Evolutionary conservation across 352 stramenopile species (phyloP).

Genomic region (Lagenidium giganteum): DNA sequence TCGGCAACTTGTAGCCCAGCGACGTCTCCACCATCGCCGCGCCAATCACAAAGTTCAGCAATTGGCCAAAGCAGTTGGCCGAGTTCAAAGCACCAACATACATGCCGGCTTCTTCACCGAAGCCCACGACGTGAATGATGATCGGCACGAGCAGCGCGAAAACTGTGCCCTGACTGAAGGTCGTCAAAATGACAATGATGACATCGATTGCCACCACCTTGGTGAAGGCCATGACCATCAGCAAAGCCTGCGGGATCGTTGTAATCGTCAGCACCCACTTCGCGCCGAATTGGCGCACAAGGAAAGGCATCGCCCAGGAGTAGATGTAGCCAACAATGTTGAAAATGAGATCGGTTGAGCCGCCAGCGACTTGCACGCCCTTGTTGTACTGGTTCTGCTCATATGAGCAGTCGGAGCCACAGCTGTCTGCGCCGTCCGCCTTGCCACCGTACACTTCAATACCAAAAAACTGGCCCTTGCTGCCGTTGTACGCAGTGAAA

Average conservation of each 20-base stretch:
- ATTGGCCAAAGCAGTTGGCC: conserved; percentile 61
- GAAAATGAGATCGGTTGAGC: conserved; percentile 28
- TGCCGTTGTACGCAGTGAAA: conserved; percentile 61
- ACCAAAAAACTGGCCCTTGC: conserved; percentile 59
- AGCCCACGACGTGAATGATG: conserved; percentile 59
- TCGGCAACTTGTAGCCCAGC: conserved; percentile 55
- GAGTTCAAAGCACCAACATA: conserved; percentile 74
- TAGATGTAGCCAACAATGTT: conserved; percentile 40
- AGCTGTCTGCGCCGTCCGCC: conserved; percentile 28
- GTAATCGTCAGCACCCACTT: conserved; percentile 25
- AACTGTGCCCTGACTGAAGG: conserved; percentile 46
- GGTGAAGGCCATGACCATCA: conserved; percentile 48
- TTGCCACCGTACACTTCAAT: conserved; percentile 32
- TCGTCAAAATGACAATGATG: conserved; percentile 31
- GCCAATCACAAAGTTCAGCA: conserved; percentile 67
- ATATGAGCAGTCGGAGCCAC: conserved; percentile 20
- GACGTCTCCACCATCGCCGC: conserved; percentile 54
- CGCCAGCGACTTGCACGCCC: conserved; percentile 44
- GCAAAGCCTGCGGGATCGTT: conserved; percentile 36
- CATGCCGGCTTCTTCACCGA: conserved; percentile 48
- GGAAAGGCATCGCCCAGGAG: conserved; percentile 32
- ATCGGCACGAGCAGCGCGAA: conserved; percentile 70
- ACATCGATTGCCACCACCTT: conserved; percentile 30
- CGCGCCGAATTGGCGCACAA: conserved; percentile 34
- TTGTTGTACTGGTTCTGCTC: conserved; percentile 36